These are phyloP conservation scores for Paraphoma sp. DNA, from an alignment of 2,329 filamentous ascomycete genomes.

Conservation along the genomic window DNA sequence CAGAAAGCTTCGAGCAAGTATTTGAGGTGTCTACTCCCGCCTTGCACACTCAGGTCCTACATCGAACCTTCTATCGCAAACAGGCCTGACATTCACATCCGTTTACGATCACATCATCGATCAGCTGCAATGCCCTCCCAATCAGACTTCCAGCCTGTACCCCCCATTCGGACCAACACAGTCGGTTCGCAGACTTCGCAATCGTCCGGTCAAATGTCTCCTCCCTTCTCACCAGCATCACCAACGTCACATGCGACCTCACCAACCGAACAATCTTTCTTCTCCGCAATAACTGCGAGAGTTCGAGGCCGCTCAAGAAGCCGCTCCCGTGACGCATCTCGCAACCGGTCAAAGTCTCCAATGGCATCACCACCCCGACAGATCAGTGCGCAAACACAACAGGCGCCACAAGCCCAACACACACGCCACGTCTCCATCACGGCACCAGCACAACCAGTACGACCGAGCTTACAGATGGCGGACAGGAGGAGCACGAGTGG, in stretches of 20 bases:
- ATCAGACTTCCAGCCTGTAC: conserved; percentile 34
- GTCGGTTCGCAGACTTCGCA: conserved; percentile 32
- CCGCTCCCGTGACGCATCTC: conserved; percentile 32
- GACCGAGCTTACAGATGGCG: conserved; percentile 31
- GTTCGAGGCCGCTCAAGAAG: conserved; percentile 44
- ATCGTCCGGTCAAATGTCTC: conserved; percentile 33
- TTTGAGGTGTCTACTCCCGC: conserved; percentile 14
- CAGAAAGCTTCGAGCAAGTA: conserved; percentile 12
- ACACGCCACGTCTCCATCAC: conserved; percentile 10
- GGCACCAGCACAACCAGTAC: conserved; percentile 16
- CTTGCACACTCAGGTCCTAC: not conserved
- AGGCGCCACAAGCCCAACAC: conserved; percentile 21
- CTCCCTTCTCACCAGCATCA: conserved; percentile 24
- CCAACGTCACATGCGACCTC: conserved; percentile 31
- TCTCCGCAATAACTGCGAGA: conserved; percentile 43
- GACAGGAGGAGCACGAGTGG: conserved; percentile 36
- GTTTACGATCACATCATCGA: not conserved
- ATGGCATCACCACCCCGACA: conserved; percentile 36
- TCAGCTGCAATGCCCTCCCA: conserved; percentile 29
- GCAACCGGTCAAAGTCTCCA: conserved; percentile 41
- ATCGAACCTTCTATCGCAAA: conserved; percentile 2
- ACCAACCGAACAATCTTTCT: conserved; percentile 43
- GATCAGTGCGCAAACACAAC: conserved; percentile 16
- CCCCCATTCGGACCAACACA: conserved; percentile 40
- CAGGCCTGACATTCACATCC: conserved; percentile 1